phyloP scores from a whole-genome alignment of 2,329 filamentous ascomycete species.

The Sclerotiophoma versabilis region DNA sequence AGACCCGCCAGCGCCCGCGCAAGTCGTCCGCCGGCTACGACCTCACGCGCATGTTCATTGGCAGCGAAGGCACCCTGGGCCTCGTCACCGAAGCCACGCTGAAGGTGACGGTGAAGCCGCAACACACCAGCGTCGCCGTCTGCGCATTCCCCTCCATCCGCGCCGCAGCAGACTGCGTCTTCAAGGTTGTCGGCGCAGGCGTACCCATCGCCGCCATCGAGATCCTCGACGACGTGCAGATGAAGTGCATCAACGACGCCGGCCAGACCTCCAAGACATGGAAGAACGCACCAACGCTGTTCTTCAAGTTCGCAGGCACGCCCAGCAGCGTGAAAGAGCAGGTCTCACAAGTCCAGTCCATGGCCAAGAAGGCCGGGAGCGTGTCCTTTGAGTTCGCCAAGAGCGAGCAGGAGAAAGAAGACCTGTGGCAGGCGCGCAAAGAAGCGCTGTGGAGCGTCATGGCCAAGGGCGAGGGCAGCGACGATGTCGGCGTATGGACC shows the following conservation, averaged over 20 bases:
- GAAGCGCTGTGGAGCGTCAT: constrained; percentile 77
- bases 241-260: constrained; percentile 74
- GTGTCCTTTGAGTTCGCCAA: constrained; percentile 74
- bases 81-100: constrained; percentile 90
- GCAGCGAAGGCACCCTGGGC: constrained; percentile 89
- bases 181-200: constrained; percentile 78
- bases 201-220: constrained; percentile 91
- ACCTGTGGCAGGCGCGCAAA: constrained; percentile 79
- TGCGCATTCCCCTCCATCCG: constrained; percentile 69
- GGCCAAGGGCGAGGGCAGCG: constrained; percentile 65
- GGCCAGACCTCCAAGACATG: constrained; percentile 70
- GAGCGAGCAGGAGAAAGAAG: constrained; percentile 68
- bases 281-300: constrained; percentile 74
- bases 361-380: constrained; percentile 66
- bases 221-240: constrained; percentile 90
- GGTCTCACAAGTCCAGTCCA: constrained; percentile 69
- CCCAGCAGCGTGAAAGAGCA: constrained; percentile 78
- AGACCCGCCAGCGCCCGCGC: constrained; percentile 84
- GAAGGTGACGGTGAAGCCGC: constrained; percentile 82
- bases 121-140: constrained; percentile 81
- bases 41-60: constrained; percentile 86
- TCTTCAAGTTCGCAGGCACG: constrained; percentile 78
- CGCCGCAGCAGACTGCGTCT: constrained; percentile 79
- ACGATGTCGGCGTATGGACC: constrained; percentile 72
- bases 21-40: constrained; percentile 95